These are phyloP conservation scores for Mortierella sp. DNA, from an alignment of 371 early-diverging fungal genomes.

Conservation along the genomic window DNA sequence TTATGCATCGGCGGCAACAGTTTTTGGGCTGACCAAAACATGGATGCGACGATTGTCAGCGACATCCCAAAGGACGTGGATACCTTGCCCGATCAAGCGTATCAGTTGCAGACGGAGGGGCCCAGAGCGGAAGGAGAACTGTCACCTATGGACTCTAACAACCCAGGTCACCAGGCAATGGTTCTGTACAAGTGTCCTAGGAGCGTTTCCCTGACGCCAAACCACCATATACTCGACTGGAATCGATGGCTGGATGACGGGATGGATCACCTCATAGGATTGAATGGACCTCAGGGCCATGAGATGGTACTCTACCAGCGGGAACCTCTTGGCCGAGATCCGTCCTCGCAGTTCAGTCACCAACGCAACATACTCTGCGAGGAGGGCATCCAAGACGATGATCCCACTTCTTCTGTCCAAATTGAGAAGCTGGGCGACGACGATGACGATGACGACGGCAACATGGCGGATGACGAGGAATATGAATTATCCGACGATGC, in stretches of 20 bases:
- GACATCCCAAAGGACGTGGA: not conserved
- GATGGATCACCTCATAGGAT: not conserved
- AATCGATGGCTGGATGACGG: not conserved
- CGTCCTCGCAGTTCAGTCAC: not conserved
- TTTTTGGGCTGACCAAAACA: not conserved
- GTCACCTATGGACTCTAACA: not conserved
- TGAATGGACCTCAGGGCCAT: conserved; percentile 19
- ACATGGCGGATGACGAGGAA: conserved; percentile 33
- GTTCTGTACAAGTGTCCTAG: conserved; percentile 18
- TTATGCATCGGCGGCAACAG: not conserved
- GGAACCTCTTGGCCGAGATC: not conserved
- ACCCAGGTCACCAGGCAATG: not conserved
- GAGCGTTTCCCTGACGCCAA: not conserved
- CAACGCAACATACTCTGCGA: not conserved
- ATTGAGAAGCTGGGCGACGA: conserved; percentile 38
- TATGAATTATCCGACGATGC: not conserved
- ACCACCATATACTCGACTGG: not conserved
- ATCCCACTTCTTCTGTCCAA: not conserved
- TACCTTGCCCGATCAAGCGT: not conserved
- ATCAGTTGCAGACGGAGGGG: not conserved
- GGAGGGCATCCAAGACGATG: not conserved
- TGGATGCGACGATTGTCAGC: conserved; percentile 1
- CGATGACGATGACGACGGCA: conserved; percentile 26
- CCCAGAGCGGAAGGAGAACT: not conserved
- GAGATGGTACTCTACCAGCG: conserved; percentile 39